Base-by-base conservation (phyloP, 768 basidiomycete species). In the Lactarius akahatsu region DNA sequence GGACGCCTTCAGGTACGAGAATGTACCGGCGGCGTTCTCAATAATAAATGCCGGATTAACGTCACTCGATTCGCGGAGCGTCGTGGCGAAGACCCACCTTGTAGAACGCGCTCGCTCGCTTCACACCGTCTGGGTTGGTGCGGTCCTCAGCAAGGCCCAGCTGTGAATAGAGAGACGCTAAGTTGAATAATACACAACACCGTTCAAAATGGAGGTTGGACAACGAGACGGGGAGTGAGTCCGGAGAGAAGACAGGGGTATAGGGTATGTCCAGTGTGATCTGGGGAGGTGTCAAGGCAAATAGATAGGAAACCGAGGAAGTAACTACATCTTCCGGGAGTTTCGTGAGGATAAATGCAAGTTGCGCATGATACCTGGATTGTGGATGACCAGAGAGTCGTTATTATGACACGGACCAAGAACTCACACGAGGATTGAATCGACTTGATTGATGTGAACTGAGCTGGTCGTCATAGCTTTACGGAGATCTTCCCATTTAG, bases 301-400 rank as follows among this genome's bases (percentile, higher is more conserved):
- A 30, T 60, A 13, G n/a, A 60, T 50, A 38, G 7, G 28, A 34
- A 59, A 26, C 52, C 61, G 55, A 30, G 56, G 32, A 74, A 78
- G 73, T 63, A 87, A 80, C 36, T 45, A 85, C 96, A 76, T 96
- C 87, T 8, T 82, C 77, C 2, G 96, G 96, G 8, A 98, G 79
- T 74, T 98, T 98, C 15, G 88, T 86, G 68, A 92, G 76, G 38
- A 95, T 84, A 67, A 90, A 94, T 0, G 87, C 80, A 43, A 98
- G 85, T 74, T 96, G 96, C 4, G 94, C 91, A 71, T 97, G 91
- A 74, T 98, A 98, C 55, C 96, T 98, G 70, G 28, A 30, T 54
- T 54, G 52, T 68, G 52, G 62, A 54, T 59, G 69, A 63, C 71
- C 67, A 36, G 32, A 34, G 40, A 28, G 36, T 63, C 40, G 63